Base-by-base conservation (phyloP, 2,329 filamentous ascomycete genomes). In the Neonectria punicea region DNA sequence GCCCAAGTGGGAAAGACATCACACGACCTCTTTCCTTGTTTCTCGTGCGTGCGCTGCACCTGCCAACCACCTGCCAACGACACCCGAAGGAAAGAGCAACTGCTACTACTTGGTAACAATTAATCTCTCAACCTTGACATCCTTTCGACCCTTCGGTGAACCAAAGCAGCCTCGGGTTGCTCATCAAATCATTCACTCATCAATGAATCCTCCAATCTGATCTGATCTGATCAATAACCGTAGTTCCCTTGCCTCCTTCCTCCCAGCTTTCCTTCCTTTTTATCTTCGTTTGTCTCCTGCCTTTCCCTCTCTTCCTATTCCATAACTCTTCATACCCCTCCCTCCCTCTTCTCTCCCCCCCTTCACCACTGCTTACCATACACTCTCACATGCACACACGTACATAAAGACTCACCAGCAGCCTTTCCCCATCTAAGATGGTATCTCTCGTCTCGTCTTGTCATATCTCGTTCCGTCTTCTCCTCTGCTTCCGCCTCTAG, bases 1-100 rank as follows among this genome's bases (percentile, higher is more conserved):
- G 39, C 66, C 54, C 14, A 53, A 58, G 55, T 18, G 43, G 66
- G 66, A 53, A 68, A 66, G 60, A 55, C 63, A 49, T 68, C 66
- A 61, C 55, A 58, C 66, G 66, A 63, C 57, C 47, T 47, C 44
- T 53, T 57, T 57, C 46, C 58, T 28, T 22, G 10, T 39, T 18
- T 34, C 30, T 14, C 49, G 32, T 32, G n/a, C 47, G 25, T 50
- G 28, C 28, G 28, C 47, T 18, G 28, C 47, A 50, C 47, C 47
- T 32, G 28, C 47, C 47, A 32, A 50, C 47, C 47, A 50, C 47
- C 47, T 32, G 28, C 47, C 47, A 32, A 50, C 47, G 47, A 50
- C 47, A 50, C 47, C 14, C 2, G 6, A 39, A 20, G 39, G 39
- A 43, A 43, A 20, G 39, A 20, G 39, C 39, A 25, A 25, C 25